Evolutionary conservation across 2,329 filamentous ascomycete genomes (phyloP).

Genomic region (Cordyceps pruinosa): DNA sequence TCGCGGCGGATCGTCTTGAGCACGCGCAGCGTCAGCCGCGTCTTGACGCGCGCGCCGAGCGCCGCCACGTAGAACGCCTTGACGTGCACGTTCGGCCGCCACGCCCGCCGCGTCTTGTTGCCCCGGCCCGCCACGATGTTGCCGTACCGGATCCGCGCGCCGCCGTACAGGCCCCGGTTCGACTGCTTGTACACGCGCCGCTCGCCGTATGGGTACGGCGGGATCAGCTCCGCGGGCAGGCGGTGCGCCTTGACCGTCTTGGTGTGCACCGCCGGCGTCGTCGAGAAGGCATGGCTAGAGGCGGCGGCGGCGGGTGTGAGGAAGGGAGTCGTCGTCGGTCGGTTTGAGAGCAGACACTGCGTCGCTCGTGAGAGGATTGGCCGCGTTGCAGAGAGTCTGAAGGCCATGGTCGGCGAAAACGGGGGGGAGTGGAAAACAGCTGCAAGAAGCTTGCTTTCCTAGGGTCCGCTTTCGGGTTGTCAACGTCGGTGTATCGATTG

Average conservation of each 20-base stretch:
- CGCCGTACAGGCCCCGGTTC: conserved; percentile 67
- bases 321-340: background rate
- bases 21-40: conserved; percentile 63
- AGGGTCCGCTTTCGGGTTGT: background rate
- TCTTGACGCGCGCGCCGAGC: conserved; percentile 56
- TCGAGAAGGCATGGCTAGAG: conserved; percentile 28
- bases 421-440: background rate
- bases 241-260: conserved; percentile 38
- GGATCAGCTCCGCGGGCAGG: conserved; percentile 45
- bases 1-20: conserved; percentile 72
- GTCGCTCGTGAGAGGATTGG: conserved; percentile 6
- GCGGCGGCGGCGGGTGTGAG: conserved; percentile 6
- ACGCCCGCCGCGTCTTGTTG: conserved; percentile 64
- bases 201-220: conserved; percentile 66
- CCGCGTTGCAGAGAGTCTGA: conserved; percentile 8
- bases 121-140: conserved; percentile 69
- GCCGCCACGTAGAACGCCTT: conserved; percentile 61
- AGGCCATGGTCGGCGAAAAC: conserved; percentile 3
- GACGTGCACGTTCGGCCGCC: conserved; percentile 67
- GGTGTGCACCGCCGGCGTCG: conserved; percentile 26
- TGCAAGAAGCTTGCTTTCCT: background rate
- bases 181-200: conserved; percentile 71
- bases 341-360: background rate
- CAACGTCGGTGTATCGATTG: background rate
- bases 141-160: conserved; percentile 65